Base-by-base conservation (phyloP, 2,329 filamentous ascomycete species). In the Tolypocladium tundrense region DNA sequence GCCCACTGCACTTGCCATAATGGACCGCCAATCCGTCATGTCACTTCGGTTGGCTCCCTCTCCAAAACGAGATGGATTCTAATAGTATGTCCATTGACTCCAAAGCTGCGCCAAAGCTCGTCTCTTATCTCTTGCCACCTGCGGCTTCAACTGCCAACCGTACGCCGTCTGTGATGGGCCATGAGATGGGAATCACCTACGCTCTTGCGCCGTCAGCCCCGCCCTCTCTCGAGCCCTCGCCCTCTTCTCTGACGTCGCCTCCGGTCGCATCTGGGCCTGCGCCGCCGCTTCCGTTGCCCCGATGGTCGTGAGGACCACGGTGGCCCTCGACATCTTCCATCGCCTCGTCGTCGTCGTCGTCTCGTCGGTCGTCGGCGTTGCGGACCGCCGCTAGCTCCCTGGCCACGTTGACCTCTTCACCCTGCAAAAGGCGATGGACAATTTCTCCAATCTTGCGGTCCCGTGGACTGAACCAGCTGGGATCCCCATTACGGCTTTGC, bases 201-300 rank as follows among this genome's bases (percentile, higher is more conserved):
- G 93, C 94, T 97, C 94, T 86, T 77, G 90, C 95, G 69, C 95
- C 94, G 76, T 97, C 94, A 66, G 91, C 91, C 71, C 95, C 94
- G 60, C 93, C 94, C 75, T 96, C 91, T 77, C 95, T 83, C 63
- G 93, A 85, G 65, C 85, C 86, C 72, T 91, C 86, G 59, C 94
- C 94, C 73, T 97, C 94, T 73, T 95, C 87, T 73, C 92, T 85
- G 65, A 96, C 78, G 71, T 99, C 93, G 62, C 92, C 93, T 58
- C 93, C 93, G 3, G 92, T 96, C 56, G 92, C 92, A 73, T 83
- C 91, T 58, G 89, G 77, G 40, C 91, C 92, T 60, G 92, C 92
- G 63, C 92, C 92, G 60, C 91, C 91, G 65, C 85, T 87, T 63
- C 81, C 83, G 59, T 82, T 81, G 59, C 79, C 76, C 64, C 79